These are phyloP conservation scores for Spergularia bocconei DNA, from an alignment of 148 eudicot species.

Conservation along the genomic window DNA sequence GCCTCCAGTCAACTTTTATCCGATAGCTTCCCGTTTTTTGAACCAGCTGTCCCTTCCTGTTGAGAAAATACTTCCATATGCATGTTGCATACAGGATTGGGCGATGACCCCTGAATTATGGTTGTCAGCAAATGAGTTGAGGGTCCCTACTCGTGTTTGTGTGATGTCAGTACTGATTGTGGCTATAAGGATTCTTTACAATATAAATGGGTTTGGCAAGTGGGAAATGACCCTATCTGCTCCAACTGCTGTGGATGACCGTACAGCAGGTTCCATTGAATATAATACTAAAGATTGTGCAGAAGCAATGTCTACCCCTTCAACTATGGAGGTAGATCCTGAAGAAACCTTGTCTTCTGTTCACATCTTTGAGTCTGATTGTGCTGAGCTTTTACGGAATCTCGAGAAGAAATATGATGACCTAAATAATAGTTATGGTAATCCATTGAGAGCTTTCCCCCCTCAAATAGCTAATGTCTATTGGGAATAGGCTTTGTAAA, in stretches of 20 bases:
- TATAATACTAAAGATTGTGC: slow-evolving; percentile 17
- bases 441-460: neutral
- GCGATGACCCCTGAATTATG: slow-evolving; percentile 78
- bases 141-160: slow-evolving; percentile 70
- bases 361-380: slow-evolving; percentile 43
- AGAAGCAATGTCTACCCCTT: slow-evolving; percentile 19
- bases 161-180: slow-evolving; percentile 84
- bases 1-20: slow-evolving; percentile 79
- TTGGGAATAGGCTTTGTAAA: neutral
- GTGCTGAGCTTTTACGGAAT: slow-evolving; percentile 44
- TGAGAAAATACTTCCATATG: slow-evolving; percentile 58
- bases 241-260: slow-evolving; percentile 16
- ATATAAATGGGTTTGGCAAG: slow-evolving; percentile 79
- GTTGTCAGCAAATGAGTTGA: slow-evolving; percentile 56
- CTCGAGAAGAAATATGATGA: slow-evolving; percentile 55
- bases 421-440: slow-evolving; percentile 51
- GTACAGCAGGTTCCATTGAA: slow-evolving; percentile 14
- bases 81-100: slow-evolving; percentile 73
- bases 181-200: slow-evolving; percentile 60
- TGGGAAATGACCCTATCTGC: slow-evolving; percentile 70
- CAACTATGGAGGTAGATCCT: slow-evolving; percentile 22
- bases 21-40: slow-evolving; percentile 65
- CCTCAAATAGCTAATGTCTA: neutral
- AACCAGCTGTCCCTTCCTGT: slow-evolving; percentile 56
- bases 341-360: slow-evolving; percentile 13